phyloP scores from a whole-genome alignment of 2,329 filamentous ascomycete genomes.

The Ascocoryne sarcoides region DNA sequence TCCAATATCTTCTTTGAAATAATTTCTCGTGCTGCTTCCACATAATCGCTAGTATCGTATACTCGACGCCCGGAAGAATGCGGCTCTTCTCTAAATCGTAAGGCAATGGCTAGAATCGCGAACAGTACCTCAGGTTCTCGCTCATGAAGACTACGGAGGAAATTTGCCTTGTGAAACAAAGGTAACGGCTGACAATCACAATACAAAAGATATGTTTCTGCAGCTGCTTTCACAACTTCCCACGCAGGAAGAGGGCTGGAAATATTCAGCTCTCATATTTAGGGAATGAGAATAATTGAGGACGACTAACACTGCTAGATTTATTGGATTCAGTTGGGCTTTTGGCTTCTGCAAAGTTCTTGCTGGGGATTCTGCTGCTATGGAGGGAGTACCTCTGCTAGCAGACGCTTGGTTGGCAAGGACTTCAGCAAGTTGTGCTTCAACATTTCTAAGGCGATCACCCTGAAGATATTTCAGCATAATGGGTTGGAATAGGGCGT shows the following conservation, averaged over 20 bases:
- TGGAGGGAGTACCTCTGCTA: conserved; percentile 7
- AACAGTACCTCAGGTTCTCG: conserved; percentile 32
- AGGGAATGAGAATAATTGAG: neutral
- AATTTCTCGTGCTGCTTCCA: conserved; percentile 27
- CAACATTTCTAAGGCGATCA: conserved; percentile 22
- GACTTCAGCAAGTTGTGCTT: conserved; percentile 24
- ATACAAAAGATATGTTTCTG: conserved; percentile 37
- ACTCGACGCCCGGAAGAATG: neutral
- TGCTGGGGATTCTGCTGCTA: conserved; percentile 9
- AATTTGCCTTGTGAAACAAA: conserved; percentile 35
- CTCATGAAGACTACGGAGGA: conserved; percentile 32
- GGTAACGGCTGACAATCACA: conserved; percentile 42
- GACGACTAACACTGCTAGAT: conserved; percentile 9
- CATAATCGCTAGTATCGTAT: conserved; percentile 28
- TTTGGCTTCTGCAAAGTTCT: conserved; percentile 1
- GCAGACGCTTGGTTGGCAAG: conserved; percentile 17
- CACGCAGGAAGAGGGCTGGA: conserved; percentile 29
- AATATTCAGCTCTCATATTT: neutral
- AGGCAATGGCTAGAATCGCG: conserved; percentile 32
- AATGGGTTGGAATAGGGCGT: no score
- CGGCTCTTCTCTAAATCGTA: conserved; percentile 32
- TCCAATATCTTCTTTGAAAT: conserved; percentile 30
- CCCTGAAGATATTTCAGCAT: conserved; percentile 19
- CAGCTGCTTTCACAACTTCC: conserved; percentile 32
- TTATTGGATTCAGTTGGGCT: conserved; percentile 2